A percentile compares a stretch with the other conserved stretches of the same genome.
phyloP scores from a whole-genome alignment of 2,329 filamentous ascomycete genomes.

The Aspergillus sp. region DNA sequence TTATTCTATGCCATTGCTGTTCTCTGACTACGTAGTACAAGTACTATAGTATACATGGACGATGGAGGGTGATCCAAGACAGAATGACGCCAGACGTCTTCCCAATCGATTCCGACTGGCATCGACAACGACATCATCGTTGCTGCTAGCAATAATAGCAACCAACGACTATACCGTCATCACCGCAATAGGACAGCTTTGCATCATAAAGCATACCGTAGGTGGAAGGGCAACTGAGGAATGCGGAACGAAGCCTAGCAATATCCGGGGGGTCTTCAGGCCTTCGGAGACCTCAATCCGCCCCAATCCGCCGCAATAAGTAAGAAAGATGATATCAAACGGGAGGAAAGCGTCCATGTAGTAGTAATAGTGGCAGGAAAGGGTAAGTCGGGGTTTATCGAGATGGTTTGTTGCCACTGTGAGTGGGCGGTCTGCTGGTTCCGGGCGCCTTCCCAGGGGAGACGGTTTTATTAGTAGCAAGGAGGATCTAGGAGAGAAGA shows the following conservation, averaged over 20 bases:
- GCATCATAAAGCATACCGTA: background rate
- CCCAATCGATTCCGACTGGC: background rate
- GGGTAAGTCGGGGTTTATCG: too few relatives aligned
- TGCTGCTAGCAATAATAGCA: too few relatives aligned
- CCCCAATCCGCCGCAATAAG: too few relatives aligned
- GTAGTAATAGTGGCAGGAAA: too few relatives aligned
- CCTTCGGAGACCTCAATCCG: too few relatives aligned
- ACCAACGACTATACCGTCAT: too few relatives aligned
- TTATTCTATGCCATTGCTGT: too few relatives aligned
- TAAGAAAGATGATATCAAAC: too few relatives aligned
- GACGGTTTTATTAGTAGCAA: background rate
- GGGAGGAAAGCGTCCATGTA: too few relatives aligned
- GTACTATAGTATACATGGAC: too few relatives aligned
- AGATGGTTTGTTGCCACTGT: background rate
- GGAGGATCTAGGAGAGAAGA: background rate
- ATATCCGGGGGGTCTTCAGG: too few relatives aligned
- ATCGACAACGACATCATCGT: background rate
- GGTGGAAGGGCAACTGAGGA: background rate
- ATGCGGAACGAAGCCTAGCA: background rate
- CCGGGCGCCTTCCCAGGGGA: conserved; percentile 16
- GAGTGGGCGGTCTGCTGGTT: conserved; percentile 5
- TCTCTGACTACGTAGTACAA: too few relatives aligned
- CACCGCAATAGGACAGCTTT: background rate
- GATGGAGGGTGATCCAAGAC: background rate
- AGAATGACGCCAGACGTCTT: background rate